Percentiles rank a stretch among this genome's conserved stretches.
Evolutionary conservation across 257 asterid genomes (phyloP).

Genomic region (Orobanche coerulescens): DNA sequence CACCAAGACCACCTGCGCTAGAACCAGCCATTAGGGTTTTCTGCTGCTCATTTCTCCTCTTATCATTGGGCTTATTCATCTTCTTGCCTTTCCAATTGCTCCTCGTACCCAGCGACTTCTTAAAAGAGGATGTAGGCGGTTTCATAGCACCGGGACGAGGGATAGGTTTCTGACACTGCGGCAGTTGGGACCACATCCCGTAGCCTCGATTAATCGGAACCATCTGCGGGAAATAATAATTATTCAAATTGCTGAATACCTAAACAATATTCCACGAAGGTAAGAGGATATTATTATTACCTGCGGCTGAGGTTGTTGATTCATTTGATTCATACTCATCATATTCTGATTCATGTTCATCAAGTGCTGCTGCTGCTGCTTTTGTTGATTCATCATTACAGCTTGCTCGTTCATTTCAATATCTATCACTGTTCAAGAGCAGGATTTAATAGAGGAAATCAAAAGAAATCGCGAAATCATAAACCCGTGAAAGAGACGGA

Average conservation of each 20-base stretch:
- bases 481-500: background rate
- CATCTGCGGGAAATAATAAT: conserved; percentile 27
- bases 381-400: conserved; percentile 41
- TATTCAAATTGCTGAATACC: background rate
- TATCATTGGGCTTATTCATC: conserved; percentile 29
- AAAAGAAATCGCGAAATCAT: background rate
- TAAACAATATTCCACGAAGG: background rate
- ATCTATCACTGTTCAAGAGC: background rate
- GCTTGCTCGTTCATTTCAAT: conserved; percentile 49
- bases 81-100: conserved; percentile 69
- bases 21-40: conserved; percentile 31
- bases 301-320: conserved; percentile 41
- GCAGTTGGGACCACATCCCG: conserved; percentile 50
- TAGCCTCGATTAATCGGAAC: conserved; percentile 45
- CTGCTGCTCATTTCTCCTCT: conserved; percentile 48
- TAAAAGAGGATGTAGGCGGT: conserved; percentile 27
- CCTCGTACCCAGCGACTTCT: conserved; percentile 46
- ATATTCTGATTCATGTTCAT: conserved; percentile 33
- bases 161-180: conserved; percentile 36
- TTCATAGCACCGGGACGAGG: conserved; percentile 27
- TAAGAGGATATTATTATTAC: conserved; percentile 9
- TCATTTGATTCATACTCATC: conserved; percentile 32
- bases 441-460: background rate
- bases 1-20: conserved; percentile 20
- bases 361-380: conserved; percentile 27